Percentiles rank a stretch among this genome's conserved stretches.
These are phyloP conservation scores for Citrus reticulata DNA, from an alignment of 345 rosid genomes.

Conservation along the genomic window DNA sequence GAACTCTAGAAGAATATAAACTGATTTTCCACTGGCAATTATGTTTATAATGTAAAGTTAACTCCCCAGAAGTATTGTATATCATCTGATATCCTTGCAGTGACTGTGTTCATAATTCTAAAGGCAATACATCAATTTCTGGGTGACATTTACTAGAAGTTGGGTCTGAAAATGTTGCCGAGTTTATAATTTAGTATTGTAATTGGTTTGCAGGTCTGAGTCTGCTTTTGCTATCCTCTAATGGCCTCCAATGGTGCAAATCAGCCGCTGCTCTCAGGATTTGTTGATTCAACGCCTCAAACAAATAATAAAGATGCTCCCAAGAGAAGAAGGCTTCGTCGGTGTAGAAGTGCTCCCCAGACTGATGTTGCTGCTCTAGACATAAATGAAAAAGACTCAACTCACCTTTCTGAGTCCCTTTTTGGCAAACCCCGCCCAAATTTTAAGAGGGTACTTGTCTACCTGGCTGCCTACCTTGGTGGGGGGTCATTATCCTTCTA, in stretches of 20 bases:
- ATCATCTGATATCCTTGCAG: not conserved
- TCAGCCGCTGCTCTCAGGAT: conserved; percentile 47
- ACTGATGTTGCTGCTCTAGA: conserved; percentile 34
- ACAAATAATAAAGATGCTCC: conserved; percentile 18
- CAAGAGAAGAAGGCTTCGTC: conserved; percentile 47
- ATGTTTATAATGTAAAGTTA: not conserved
- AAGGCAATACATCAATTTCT: not conserved
- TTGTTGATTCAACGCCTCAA: conserved; percentile 21
- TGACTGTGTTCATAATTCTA: not conserved
- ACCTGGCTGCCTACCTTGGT: conserved; percentile 47
- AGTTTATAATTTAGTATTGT: not conserved
- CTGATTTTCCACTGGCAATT: not conserved
- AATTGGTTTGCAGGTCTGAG: conserved; percentile 17
- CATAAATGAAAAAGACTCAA: conserved; percentile 8
- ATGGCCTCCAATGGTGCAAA: conserved; percentile 53
- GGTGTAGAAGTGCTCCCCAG: conserved; percentile 68
- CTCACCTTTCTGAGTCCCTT: conserved; percentile 31
- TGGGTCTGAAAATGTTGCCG: not conserved
- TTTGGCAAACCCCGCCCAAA: conserved; percentile 44
- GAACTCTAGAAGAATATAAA: not conserved
- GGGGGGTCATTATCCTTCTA: conserved; percentile 62
- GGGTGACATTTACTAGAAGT: not conserved
- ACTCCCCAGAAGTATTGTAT: not conserved
- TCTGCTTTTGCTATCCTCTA: conserved; percentile 8
- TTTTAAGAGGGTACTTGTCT: conserved; percentile 34